Evolutionary conservation across 768 basidiomycete genomes (phyloP).

Genomic region (Albatrellus ellisii): DNA sequence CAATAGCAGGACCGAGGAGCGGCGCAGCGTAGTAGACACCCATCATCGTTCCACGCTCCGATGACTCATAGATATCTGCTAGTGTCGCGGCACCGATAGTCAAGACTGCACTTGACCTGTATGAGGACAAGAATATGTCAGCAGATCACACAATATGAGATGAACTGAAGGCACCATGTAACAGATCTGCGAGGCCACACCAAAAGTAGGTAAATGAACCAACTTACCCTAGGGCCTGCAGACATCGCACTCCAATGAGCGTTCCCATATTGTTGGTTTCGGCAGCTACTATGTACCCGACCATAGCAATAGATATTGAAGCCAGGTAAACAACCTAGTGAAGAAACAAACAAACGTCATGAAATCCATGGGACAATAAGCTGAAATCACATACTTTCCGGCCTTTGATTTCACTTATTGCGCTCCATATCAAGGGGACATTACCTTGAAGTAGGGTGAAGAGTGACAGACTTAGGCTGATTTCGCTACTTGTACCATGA

Average conservation of each 20-base stretch:
- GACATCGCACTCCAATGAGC: slow-evolving; percentile 52
- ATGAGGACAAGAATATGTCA: neutral
- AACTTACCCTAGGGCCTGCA: slow-evolving; percentile 54
- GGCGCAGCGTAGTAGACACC: slow-evolving; percentile 75
- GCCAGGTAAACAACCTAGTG: slow-evolving; percentile 38
- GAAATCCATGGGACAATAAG: slow-evolving; percentile 6
- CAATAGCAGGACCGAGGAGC: slow-evolving; percentile 56
- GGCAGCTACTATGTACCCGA: slow-evolving; percentile 45
- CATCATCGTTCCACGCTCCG: slow-evolving; percentile 65
- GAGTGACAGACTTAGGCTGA: slow-evolving; percentile 56
- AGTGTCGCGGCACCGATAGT: slow-evolving; percentile 67
- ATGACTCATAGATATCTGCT: slow-evolving; percentile 66
- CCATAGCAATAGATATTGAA: slow-evolving; percentile 36
- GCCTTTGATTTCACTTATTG: slow-evolving; percentile 63
- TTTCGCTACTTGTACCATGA: slow-evolving; percentile 42
- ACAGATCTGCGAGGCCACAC: neutral
- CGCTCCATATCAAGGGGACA: slow-evolving; percentile 55
- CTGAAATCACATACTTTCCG: slow-evolving; percentile 35
- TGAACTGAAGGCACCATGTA: neutral
- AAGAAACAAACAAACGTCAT: neutral
- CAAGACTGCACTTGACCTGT: slow-evolving; percentile 44
- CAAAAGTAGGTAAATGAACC: too few relatives aligned
- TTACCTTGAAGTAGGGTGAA: slow-evolving; percentile 64
- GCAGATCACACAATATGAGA: slow-evolving; percentile 11
- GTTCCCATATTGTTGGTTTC: slow-evolving; percentile 38